Evolutionary conservation across 495 filamentous ascomycete species (phyloP), one percentile per base, ranked within the genome.

Genomic region (Parathielavia hyrcaniae): DNA sequence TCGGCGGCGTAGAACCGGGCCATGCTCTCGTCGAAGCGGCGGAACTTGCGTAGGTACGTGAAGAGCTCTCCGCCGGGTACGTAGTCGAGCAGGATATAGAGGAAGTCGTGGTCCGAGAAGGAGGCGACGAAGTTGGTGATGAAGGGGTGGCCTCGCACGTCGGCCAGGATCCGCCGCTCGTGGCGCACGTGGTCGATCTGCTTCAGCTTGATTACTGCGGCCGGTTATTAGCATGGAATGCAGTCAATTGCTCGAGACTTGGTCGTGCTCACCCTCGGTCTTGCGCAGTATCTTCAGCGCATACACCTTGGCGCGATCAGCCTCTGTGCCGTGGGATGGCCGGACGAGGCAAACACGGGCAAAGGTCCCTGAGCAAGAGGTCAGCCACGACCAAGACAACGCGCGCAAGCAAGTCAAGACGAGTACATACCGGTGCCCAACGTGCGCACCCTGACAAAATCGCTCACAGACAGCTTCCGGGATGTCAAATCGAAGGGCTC

Each of bases 171-270:
- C 61, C 83, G 83, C 38, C 93, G 85, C 75, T 98, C 93, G 71
- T 96, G 93, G 62, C 89, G 87, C 57, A 97, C 91, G 77, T 97
- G 93, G 74, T 97, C 93, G 63, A 97, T 86, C 74, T 98, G 93
- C 79, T 98, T 97, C 61, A 97, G 77, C 62, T 89, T 89, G 75
- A 98, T 91, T 57, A 97, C 91, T 89, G 72, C 56, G 59, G 60
- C 47, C 10, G 41, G 53, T 58, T 38, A 58, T 43, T 56, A 46
- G 22, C 30, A 34, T 30, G 43, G 44, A 76, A 8, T 50, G 8
- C 17, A 1, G 0, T n/a, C 16, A 23, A 11, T 10, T 14, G 22
- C 12, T 6, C 36, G n/a, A 17, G 7, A 30, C 7, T 79, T 80
- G 7, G 11, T 12, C 4, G 11, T 40, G 46, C 65, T 10, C 32